Evolutionary conservation across 2,329 filamentous ascomycete genomes (phyloP).

Genomic region (Calonectria multiphialidica): DNA sequence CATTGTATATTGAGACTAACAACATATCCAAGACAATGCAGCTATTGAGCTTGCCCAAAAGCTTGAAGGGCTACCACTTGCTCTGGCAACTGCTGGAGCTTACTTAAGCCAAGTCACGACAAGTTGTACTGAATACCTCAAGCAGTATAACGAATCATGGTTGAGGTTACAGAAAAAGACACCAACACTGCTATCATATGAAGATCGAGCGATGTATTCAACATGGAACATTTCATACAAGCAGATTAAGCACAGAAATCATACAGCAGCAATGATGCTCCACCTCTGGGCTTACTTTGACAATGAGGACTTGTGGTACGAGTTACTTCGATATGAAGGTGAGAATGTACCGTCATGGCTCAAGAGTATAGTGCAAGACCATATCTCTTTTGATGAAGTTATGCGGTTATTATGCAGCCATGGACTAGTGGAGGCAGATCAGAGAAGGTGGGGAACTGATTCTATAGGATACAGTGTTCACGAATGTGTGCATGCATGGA

Average conservation of each 20-base stretch:
- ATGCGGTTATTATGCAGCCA: conserved; percentile 46
- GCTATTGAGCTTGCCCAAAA: neutral
- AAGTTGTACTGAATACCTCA: conserved; percentile 53
- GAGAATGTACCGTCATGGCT: conserved; percentile 38
- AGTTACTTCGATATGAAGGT: conserved; percentile 47
- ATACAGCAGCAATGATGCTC: conserved; percentile 49
- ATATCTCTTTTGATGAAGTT: conserved; percentile 40
- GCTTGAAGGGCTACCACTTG: conserved; percentile 56
- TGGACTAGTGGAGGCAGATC: conserved; percentile 44
- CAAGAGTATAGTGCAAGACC: conserved; percentile 31
- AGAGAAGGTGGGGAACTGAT: conserved; percentile 14
- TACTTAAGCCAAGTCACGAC: conserved; percentile 55
- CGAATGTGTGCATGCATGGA: conserved; percentile 50
- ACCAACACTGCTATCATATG: conserved; percentile 45
- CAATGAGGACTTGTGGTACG: conserved; percentile 58
- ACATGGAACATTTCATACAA: conserved; percentile 55
- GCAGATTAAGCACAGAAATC: conserved; percentile 45
- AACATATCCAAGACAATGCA: neutral
- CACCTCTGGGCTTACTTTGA: conserved; percentile 57
- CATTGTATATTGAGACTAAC: neutral
- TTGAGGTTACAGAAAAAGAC: conserved; percentile 45
- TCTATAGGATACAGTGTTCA: conserved; percentile 48
- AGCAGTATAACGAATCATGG: conserved; percentile 55
- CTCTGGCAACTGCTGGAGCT: conserved; percentile 58
- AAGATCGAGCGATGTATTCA: conserved; percentile 47